phyloP scores from a whole-genome alignment of 345 rosid genomes.

The Populus nigra region DNA sequence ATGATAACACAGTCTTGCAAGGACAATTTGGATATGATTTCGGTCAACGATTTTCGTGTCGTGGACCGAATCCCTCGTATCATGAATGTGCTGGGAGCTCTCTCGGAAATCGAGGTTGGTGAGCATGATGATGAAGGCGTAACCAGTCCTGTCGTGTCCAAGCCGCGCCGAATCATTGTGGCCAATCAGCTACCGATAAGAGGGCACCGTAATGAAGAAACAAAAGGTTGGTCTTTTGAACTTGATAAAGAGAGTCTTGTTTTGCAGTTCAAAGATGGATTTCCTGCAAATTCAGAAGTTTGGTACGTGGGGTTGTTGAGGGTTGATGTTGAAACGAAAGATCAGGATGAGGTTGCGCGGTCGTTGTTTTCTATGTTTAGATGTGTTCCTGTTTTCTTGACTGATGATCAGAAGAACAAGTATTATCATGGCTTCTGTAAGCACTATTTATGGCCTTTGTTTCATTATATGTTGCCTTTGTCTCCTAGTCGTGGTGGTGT shows the following conservation, averaged over 20 bases:
- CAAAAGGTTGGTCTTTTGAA: constrained; percentile 50
- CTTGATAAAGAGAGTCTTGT: constrained; percentile 52
- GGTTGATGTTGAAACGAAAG: constrained; percentile 47
- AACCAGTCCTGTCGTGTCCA: constrained; percentile 1
- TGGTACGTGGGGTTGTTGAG: constrained; percentile 60
- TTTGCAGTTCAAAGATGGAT: constrained; percentile 66
- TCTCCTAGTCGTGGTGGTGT: constrained; percentile 53
- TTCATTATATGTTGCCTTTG: constrained; percentile 68
- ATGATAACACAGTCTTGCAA: constrained; percentile 49
- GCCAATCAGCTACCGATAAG: constrained; percentile 68
- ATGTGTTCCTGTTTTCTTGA: constrained; percentile 69
- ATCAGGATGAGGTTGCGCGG: constrained; percentile 60
- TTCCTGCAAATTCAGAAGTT: constrained; percentile 50
- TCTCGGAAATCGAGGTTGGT: constrained; percentile 19
- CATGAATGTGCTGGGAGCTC: constrained; percentile 49
- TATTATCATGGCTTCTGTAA: constrained; percentile 86
- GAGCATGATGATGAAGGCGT: constrained; percentile 14
- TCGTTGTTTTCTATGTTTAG: constrained; percentile 44
- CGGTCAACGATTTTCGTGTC: constrained; percentile 56
- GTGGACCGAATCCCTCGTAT: constrained; percentile 54
- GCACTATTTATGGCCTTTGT: constrained; percentile 84
- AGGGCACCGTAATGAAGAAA: constrained; percentile 30
- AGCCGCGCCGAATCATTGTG: constrained; percentile 52
- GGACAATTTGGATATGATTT: constrained; percentile 52
- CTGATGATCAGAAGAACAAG: constrained; percentile 45